Base-by-base conservation (phyloP, 768 basidiomycete species). In the Rubroboletus satanas region DNA sequence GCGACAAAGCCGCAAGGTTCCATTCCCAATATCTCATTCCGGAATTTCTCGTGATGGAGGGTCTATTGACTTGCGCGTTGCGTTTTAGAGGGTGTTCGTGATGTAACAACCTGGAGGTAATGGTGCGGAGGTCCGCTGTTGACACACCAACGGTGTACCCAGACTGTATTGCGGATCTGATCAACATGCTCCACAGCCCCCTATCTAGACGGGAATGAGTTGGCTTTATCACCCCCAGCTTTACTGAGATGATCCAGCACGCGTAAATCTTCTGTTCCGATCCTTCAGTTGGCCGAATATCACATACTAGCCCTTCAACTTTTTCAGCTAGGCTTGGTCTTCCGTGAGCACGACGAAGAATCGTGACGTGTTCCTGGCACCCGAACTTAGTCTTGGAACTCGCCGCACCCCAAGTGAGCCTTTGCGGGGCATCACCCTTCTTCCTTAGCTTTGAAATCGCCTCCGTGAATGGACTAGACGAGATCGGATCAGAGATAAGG, bases 371-470 rank as follows among this genome's bases (percentile, higher is more conserved):
- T 78, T 79, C 47, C 49, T 66, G 39, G 74, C 76, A 55, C 78
- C 75, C 63, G 79, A 75, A 44, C 23, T 77, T 77, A 8, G 56
- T 62, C 54, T 56, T 65, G 29, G 77, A 75, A 62, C 79, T 79
- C 4, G 79, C 80, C 80, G 3, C 79, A 82, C 82, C 0, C 75
- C 78, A 21, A 83, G 66, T 2, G 77, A 75, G 0, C 80, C 79
- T 38, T 70, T 70, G 26, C 59, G 63, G 50, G 75, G 73, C 32
- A 71, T 66, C 31, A 60, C 65, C 57, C 77, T 7, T 76, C 74
- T 54, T 81, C 79, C 58, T 81, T 77, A 57, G 78, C 78, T 64
- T 77, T 75, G 67, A 79, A 80, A 55, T 76, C 73, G 0, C 75
- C 74, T 4, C 79, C 78, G 53, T 78, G 78, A 44, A 76, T 74